Evolutionary conservation across 176 grass and related monocot species (phyloP), one percentile per base, ranked within the genome.

Genomic region (Pontederia paniculata): DNA sequence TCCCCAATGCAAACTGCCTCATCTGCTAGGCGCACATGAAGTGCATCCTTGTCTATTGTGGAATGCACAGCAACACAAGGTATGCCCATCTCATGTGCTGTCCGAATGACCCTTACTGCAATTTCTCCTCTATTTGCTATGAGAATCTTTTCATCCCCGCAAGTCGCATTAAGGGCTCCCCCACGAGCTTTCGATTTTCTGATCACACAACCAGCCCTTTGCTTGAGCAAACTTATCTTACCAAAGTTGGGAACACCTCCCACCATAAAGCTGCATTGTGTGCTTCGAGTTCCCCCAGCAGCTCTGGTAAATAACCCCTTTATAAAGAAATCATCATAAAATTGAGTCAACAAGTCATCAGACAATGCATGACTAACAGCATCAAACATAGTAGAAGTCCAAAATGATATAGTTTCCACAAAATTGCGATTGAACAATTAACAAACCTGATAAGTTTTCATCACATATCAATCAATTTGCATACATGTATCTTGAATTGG

Each of bases 1-100:
- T 58, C 56, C 9, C 56, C 56, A 58, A 58, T 42, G 54, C 78
- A 76, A 31, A 81, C 72, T 9, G 78, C 66, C 52, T 81, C 72
- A 41, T 81, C 78, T 13, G 78, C 78, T 22, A 81, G 72, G 10
- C 60, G 65, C 49, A 81, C 78, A 9, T 81, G 78, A 70, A 81
- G 67, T 48, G 72, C 73, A 65, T 81, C 78, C 46, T 52, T 54
- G 52, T 81, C 78, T 54, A 81, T 81, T 65, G 78, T 81, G 5
- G 78, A 81, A 53, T 81, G 64, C 46, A 58, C 56, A 58, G 25
- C 25, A 42, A 58, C 56, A 42, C 56, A 58, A 16, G 56, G 56
- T 31, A 58, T 58, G 15, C 28, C 56, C 14, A 58, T 58, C 28
- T 58, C 56, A 41, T 58, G 56, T 58, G 56, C 56, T 17, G 56